A percentile compares a stretch with the other conserved stretches of the same genome.
These are phyloP conservation scores for Tylopilus orsonianus DNA, from an alignment of 1,284 basidiomycete species.

Conservation along the genomic window DNA sequence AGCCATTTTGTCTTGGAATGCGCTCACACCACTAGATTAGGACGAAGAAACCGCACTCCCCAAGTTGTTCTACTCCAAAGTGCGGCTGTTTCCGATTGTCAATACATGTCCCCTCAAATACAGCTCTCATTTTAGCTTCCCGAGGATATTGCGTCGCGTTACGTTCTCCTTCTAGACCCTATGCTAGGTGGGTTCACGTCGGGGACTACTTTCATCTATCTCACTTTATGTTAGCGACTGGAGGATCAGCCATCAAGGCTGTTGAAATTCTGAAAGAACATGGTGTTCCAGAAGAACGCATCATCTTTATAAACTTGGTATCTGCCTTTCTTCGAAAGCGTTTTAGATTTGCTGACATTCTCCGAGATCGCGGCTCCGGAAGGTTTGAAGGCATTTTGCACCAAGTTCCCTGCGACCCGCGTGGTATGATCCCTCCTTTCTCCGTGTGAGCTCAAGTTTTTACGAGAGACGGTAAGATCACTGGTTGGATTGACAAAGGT, in stretches of 20 bases:
- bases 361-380: slow-evolving; percentile 88
- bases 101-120: background rate
- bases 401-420: slow-evolving; percentile 77
- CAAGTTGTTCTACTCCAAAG: slow-evolving; percentile 89
- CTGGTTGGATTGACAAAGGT: slow-evolving; percentile 96
- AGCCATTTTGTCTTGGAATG: slow-evolving; percentile 3
- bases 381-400: slow-evolving; percentile 82
- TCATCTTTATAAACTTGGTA: slow-evolving; percentile 97
- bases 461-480: slow-evolving; percentile 55
- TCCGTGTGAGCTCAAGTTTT: background rate
- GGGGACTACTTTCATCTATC: background rate
- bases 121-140: slow-evolving; percentile 64
- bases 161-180: slow-evolving; percentile 93
- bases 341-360: slow-evolving; percentile 1
- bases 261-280: slow-evolving; percentile 92
- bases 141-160: slow-evolving; percentile 88
- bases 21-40: slow-evolving; percentile 39
- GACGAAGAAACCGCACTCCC: slow-evolving; percentile 91
- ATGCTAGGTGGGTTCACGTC: slow-evolving; percentile 78
- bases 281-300: slow-evolving; percentile 85
- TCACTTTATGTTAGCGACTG: slow-evolving; percentile 72
- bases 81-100: slow-evolving; percentile 25
- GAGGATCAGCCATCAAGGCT: slow-evolving; percentile 97
- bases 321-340: slow-evolving; percentile 19
- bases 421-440: slow-evolving; percentile 56